Base-by-base conservation (phyloP, 768 basidiomycete genomes). In the Termitomyces sp. region DNA sequence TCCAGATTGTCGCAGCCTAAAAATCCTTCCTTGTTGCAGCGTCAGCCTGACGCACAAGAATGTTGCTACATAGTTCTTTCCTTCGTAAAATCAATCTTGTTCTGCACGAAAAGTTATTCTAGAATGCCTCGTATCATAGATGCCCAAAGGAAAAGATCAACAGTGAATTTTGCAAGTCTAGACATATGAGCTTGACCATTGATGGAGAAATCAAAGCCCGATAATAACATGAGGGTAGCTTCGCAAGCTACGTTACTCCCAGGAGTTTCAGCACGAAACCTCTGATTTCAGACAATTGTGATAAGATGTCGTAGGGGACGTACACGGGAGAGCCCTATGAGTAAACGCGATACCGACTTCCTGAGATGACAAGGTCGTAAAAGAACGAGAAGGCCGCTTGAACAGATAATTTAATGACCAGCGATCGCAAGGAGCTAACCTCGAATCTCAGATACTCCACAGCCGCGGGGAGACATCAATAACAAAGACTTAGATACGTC, bases 1-100 rank as follows among this genome's bases (percentile, higher is more conserved):
- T 80, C 69, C 67, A 67, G 16, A 74, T 80, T 61, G 59, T 56
- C 16, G 35, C 48, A 8, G 28, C 40, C 16, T 41, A 49, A 9
- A 33, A 28, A 35, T 13, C 5, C n/a, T 14, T 35, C n/a, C 40
- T 35, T 16, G 38, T 38, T 6, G 18, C 14, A 32, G n/a, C 30
- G 9, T 13, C 49, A 50, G 12, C 32, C n/a, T 20, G n/a, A 2
- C 7, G 18, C 8, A 43, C 41, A 20, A n/a, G 20, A 50, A n/a
- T 12, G 6, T 23, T 9, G 4, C 20, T 35, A 23, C n/a, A n/a
- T n/a, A n/a, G 7, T 4, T 16, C 50, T 3, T 8, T 33, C 7
- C 50, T 14, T 36, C 36, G 20, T 26, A n/a, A n/a, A n/a, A n/a
- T n/a, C n/a, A 8, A 20, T 5, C 30, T 50, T 2, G n/a, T 2